phyloP scores from a whole-genome alignment of 352 stramenopile species.

The Phytophthora syringae region DNA sequence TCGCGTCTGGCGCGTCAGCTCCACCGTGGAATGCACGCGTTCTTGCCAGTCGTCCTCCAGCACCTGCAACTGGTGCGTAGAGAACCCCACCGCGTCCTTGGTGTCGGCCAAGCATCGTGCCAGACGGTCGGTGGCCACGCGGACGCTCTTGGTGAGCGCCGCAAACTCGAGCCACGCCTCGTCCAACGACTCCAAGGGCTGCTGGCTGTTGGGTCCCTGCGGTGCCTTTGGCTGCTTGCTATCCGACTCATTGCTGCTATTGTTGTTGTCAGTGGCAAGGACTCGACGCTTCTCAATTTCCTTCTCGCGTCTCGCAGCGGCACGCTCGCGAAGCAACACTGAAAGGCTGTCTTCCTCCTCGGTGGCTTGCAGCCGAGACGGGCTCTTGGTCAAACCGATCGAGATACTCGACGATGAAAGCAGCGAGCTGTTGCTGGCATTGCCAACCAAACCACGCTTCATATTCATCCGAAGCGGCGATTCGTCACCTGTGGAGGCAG shows the following conservation, averaged over 20 bases:
- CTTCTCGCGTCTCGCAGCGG: slow-evolving; percentile 17
- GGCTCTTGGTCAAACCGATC: slow-evolving; percentile 6
- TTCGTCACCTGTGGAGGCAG: slow-evolving; percentile 1
- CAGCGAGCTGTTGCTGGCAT: slow-evolving; percentile 15
- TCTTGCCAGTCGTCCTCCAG: slow-evolving; percentile 21
- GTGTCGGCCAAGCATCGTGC: slow-evolving; percentile 1
- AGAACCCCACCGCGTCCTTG: slow-evolving; percentile 9
- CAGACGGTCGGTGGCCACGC: slow-evolving; percentile 18
- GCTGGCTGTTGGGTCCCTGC: background rate
- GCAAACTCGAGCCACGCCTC: slow-evolving; percentile 21
- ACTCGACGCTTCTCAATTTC: slow-evolving; percentile 3
- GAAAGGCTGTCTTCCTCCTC: slow-evolving; percentile 38
- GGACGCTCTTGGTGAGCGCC: slow-evolving; percentile 12
- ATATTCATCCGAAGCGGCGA: background rate
- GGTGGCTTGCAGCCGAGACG: slow-evolving; percentile 6
- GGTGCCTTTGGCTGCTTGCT: background rate
- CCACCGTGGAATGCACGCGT: slow-evolving; percentile 22
- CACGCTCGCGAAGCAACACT: slow-evolving; percentile 26
- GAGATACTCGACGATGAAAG: slow-evolving; percentile 8
- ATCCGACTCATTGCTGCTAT: background rate
- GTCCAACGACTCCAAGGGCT: slow-evolving; percentile 6
- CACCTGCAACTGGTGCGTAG: slow-evolving; percentile 5
- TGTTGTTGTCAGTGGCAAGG: slow-evolving; percentile 6
- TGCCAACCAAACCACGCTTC: slow-evolving; percentile 19
- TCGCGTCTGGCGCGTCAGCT: slow-evolving; percentile 17